phyloP scores from a whole-genome alignment of 2,329 filamentous ascomycete genomes.

The Fusarium falciforme region DNA sequence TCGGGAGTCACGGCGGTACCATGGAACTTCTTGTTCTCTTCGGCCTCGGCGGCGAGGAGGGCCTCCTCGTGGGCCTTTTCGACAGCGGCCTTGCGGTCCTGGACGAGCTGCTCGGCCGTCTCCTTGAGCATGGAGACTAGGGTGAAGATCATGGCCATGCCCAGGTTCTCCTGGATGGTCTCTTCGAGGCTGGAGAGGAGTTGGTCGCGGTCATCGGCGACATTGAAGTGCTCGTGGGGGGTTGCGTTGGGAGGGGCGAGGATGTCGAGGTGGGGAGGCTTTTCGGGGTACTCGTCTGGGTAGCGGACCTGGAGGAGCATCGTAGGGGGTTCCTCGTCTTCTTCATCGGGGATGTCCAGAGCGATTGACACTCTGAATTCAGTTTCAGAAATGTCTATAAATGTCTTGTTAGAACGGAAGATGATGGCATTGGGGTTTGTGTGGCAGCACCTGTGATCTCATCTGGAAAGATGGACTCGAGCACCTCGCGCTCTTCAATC shows the following conservation, averaged over 20 bases:
- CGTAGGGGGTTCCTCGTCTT: slow-evolving; percentile 73
- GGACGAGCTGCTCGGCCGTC: slow-evolving; percentile 85
- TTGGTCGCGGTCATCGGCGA: slow-evolving; percentile 80
- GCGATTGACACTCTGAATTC: slow-evolving; percentile 88
- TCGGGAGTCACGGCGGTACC: slow-evolving; percentile 89
- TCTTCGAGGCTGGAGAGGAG: slow-evolving; percentile 78
- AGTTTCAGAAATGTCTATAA: slow-evolving; percentile 84
- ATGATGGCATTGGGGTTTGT: neutral
- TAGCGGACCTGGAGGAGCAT: slow-evolving; percentile 89
- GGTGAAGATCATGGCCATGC: slow-evolving; percentile 98
- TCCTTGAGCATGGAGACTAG: slow-evolving; percentile 90
- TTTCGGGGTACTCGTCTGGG: slow-evolving; percentile 90
- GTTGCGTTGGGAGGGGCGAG: slow-evolving; percentile 76
- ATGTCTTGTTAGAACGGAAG: slow-evolving; percentile 23
- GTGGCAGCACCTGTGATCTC: slow-evolving; percentile 84
- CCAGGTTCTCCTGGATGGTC: slow-evolving; percentile 90
- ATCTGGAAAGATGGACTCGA: slow-evolving; percentile 97
- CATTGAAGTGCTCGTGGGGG: slow-evolving; percentile 78
- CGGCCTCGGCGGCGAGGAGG: slow-evolving; percentile 74
- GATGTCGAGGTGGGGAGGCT: slow-evolving; percentile 84
- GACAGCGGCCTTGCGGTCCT: slow-evolving; percentile 75
- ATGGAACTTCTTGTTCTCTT: slow-evolving; percentile 97
- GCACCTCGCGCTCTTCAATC: slow-evolving; percentile 94
- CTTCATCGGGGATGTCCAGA: slow-evolving; percentile 80
- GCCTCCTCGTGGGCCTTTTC: slow-evolving; percentile 68